A percentile compares a stretch with the other conserved stretches of the same genome.
Evolutionary conservation across 345 rosid species (phyloP).

Genomic region (Nasturtium officinale): DNA sequence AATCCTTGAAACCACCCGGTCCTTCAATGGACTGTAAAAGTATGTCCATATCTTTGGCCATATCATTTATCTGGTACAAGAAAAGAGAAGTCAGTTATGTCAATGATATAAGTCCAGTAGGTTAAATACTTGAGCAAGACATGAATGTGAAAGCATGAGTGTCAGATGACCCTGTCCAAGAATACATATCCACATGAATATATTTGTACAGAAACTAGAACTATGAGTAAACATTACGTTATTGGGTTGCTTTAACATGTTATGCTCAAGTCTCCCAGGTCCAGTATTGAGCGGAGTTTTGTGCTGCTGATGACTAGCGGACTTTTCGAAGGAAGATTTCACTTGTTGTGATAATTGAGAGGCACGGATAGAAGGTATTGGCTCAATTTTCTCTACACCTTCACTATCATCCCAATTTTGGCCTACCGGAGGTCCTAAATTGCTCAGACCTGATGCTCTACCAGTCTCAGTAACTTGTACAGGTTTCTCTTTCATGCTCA

Average conservation of each 20-base stretch:
- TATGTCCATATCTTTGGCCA: conserved; percentile 71
- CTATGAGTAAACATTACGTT: conserved; percentile 55
- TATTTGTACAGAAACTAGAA: neutral
- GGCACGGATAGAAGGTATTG: conserved; percentile 58
- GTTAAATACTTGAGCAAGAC: conserved; percentile 14
- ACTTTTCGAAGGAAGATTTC: conserved; percentile 55
- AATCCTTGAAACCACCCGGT: conserved; percentile 83
- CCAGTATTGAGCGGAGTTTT: conserved; percentile 47
- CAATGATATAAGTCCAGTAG: conserved; percentile 1
- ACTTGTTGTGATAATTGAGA: conserved; percentile 56
- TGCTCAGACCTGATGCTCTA: conserved; percentile 40
- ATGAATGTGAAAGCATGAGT: conserved; percentile 26
- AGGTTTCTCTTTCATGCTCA: conserved; percentile 49
- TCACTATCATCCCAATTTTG: conserved; percentile 41
- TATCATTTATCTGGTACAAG: conserved; percentile 68
- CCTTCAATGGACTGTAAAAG: conserved; percentile 75
- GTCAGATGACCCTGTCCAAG: conserved; percentile 8
- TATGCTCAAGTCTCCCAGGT: conserved; percentile 54
- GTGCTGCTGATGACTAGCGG: conserved; percentile 49
- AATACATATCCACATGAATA: conserved; percentile 22
- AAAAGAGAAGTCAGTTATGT: neutral
- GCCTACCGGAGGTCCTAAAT: conserved; percentile 41
- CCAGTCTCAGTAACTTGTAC: conserved; percentile 43
- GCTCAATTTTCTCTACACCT: conserved; percentile 56
- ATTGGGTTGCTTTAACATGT: conserved; percentile 68